These are phyloP conservation scores for Mortierella claussenii DNA, from an alignment of 192 early-diverging fungal species.

Conservation along the genomic window DNA sequence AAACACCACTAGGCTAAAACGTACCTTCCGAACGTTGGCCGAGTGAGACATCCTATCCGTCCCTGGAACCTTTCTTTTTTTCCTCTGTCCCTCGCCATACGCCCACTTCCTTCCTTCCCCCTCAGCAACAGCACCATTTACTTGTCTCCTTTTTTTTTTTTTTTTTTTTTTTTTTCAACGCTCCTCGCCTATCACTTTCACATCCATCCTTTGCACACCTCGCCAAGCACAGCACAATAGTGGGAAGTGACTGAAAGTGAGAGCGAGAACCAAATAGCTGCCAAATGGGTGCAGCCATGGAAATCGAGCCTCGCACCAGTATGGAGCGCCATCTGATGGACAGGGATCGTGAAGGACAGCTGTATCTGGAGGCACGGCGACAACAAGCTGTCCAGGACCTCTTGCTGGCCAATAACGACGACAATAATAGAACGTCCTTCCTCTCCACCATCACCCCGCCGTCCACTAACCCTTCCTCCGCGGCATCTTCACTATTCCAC, in stretches of 20 bases:
- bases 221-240: too few relatives aligned
- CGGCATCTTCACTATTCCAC: slow-evolving; percentile 41
- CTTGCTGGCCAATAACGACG: slow-evolving; percentile 24
- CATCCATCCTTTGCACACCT: too few relatives aligned
- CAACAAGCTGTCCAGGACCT: slow-evolving; percentile 32
- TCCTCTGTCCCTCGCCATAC: too few relatives aligned
- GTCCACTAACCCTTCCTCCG: slow-evolving; percentile 35
- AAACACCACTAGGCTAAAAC: too few relatives aligned
- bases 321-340: slow-evolving; percentile 51
- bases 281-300: slow-evolving; percentile 24
- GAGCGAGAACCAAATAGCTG: neutral
- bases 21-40: too few relatives aligned
- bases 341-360: slow-evolving; percentile 44
- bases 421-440: slow-evolving; percentile 46
- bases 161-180: too few relatives aligned
- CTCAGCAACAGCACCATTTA: too few relatives aligned
- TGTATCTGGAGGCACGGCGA: slow-evolving; percentile 38
- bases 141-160: too few relatives aligned
- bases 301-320: slow-evolving; percentile 34
- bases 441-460: slow-evolving; percentile 55
- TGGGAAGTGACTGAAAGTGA: neutral
- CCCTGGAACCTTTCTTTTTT: too few relatives aligned
- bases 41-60: too few relatives aligned
- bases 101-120: too few relatives aligned
- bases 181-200: too few relatives aligned